These are phyloP conservation scores for Astragalus glycyphyllos DNA, from an alignment of 306 rosid genomes.

Conservation along the genomic window DNA sequence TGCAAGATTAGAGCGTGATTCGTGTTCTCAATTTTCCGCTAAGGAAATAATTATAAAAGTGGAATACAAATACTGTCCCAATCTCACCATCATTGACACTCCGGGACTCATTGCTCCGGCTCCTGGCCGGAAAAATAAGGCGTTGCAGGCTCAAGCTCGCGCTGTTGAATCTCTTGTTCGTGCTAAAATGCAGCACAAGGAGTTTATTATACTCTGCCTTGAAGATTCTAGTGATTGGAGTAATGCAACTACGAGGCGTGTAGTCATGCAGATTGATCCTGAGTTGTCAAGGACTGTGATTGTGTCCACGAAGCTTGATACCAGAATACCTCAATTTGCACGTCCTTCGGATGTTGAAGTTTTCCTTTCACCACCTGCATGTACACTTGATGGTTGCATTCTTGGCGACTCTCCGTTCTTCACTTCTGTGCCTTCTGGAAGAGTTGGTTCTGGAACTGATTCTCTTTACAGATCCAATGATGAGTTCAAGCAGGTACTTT, in stretches of 20 bases:
- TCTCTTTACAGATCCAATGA: constrained; percentile 77
- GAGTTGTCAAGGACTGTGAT: constrained; percentile 88
- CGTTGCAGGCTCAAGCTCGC: constrained; percentile 80
- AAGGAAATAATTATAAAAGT: constrained; percentile 82
- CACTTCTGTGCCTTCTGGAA: constrained; percentile 94
- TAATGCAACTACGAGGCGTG: constrained; percentile 84
- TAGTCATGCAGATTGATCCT: constrained; percentile 99
- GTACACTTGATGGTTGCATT: constrained; percentile 84
- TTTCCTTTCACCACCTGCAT: constrained; percentile 86
- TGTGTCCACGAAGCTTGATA: constrained; percentile 95
- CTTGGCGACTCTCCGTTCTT: constrained; percentile 95
- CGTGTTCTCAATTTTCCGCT: constrained; percentile 74
- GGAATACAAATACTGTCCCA: constrained; percentile 89
- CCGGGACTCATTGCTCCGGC: constrained; percentile 97
- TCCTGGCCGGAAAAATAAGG: constrained; percentile 83
- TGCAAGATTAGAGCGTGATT: constrained; percentile 74
- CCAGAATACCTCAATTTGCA: constrained; percentile 96
- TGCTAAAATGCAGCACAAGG: constrained; percentile 95
- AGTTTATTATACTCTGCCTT: constrained; percentile 87
- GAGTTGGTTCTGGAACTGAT: constrained; percentile 87
- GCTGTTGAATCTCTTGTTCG: constrained; percentile 89
- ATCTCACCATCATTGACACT: constrained; percentile 93
- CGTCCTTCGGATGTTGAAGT: constrained; percentile 94
- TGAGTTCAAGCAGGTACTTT: constrained; percentile 85
- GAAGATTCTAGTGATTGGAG: constrained; percentile 98